Evolutionary conservation across 768 basidiomycete genomes (phyloP), one percentile per base, ranked within the genome.

Genomic region (Boletellus ananas): DNA sequence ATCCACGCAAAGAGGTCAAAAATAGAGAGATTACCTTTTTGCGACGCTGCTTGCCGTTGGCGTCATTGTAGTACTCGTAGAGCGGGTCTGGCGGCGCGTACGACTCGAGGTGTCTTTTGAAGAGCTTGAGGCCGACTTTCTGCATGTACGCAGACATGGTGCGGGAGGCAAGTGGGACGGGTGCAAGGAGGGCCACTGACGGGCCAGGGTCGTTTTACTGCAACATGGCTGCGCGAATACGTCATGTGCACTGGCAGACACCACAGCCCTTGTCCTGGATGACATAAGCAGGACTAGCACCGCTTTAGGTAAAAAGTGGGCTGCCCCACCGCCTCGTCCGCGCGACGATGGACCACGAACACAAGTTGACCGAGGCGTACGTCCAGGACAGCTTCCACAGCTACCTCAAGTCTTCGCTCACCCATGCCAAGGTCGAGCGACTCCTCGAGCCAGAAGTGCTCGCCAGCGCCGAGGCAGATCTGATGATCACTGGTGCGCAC

Each of bases 311-410:
- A 38, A 40, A 25, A 40, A 16, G 16, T 40, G 20, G 20, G 41
- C 27, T 18, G 4, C 4, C n/a, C 17, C 9, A 9, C 1, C 5
- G 27, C 6, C 9, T 4, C 17, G 2, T 20, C 13, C 34, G 23
- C 50, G 43, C 40, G 20, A 42, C 7, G 20, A 63, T 63, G 62
- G 34, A 47, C 16, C 57, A 58, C 54, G 61, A 66, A 34, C 60
- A 64, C 4, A 71, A 70, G 38, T 75, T 90, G 4, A 74, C 83
- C 1, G 88, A 90, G 60, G 64, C 79, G 46, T 76, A 79, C 45
- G 75, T 90, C 17, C 86, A 88, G 58, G 82, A 90, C 58, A 80
- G 81, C 56, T 93, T 93, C 63, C 90, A 92, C 68, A 79, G 78
- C 60, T 93, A 87, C 58, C 79, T 92, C 59, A 85, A 85, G 59